Conservation (phyloP, 768 basidiomycete genomes). For the Phanerodontia chrysosporium region DNA sequence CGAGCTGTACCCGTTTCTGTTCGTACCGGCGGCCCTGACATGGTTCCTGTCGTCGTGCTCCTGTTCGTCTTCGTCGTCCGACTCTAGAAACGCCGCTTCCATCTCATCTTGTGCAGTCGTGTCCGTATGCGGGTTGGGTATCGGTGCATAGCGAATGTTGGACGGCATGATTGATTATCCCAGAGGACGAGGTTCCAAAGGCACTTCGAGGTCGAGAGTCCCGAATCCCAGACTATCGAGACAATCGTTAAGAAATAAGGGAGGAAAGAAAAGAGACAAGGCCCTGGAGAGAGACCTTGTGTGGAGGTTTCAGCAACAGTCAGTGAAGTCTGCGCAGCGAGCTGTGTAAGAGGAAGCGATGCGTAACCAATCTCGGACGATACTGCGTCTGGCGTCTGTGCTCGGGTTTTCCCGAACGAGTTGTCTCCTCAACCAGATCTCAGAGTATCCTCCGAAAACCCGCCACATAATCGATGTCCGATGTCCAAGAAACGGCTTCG, state of each 20-base stretch:
- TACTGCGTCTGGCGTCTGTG: not conserved
- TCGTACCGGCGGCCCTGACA: constrained; percentile 30
- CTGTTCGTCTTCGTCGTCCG: constrained; percentile 52
- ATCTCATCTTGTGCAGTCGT: constrained; percentile 56
- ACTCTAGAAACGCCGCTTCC: constrained; percentile 65
- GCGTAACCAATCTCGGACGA: not conserved
- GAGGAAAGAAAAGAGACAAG: not conserved
- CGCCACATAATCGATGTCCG: no score
- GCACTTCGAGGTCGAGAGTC: not conserved
- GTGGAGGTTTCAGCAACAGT: constrained; percentile 1
- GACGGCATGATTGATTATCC: constrained; percentile 33
- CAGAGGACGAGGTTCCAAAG: not conserved
- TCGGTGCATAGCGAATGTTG: constrained; percentile 43
- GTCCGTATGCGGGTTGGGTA: constrained; percentile 43
- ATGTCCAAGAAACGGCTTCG: no score
- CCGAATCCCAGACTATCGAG: not conserved
- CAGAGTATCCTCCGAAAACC: not conserved
- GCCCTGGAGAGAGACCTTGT: not conserved
- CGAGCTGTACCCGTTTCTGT: constrained; percentile 25
- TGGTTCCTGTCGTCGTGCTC: constrained; percentile 31
- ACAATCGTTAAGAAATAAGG: not conserved
- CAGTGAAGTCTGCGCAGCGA: constrained; percentile 3
- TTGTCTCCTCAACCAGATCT: no score
- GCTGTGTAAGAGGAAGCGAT: not conserved
- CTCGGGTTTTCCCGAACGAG: not conserved